These are phyloP conservation scores for Micractinium sp. DNA, from an alignment of 139 green algal genomes.

Conservation along the genomic window DNA sequence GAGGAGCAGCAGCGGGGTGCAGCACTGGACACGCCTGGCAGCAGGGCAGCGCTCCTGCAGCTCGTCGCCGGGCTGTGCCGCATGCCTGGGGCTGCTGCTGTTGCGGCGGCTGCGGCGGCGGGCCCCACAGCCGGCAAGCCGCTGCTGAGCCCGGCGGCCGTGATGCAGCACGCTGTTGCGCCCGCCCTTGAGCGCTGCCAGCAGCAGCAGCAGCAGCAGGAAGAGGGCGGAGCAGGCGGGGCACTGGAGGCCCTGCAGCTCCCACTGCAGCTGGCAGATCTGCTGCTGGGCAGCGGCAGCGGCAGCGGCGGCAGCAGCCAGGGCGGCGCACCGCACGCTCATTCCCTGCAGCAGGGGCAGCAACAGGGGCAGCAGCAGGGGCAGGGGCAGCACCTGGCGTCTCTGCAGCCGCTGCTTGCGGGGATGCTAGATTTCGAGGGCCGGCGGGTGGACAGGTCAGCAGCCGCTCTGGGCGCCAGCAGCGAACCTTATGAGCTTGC, in stretches of 20 bases:
- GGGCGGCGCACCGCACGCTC: background rate
- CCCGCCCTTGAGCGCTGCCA: background rate
- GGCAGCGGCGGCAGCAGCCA: background rate
- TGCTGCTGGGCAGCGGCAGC: background rate
- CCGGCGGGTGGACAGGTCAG: conserved; percentile 8
- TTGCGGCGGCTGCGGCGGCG: background rate
- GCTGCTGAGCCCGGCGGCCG: background rate
- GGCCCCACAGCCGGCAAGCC: background rate
- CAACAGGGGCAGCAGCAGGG: background rate
- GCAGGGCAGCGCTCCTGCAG: conserved; percentile 1
- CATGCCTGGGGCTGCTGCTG: no score
- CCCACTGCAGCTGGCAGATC: conserved; percentile 7
- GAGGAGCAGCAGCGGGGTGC: background rate
- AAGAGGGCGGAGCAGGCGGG: background rate
- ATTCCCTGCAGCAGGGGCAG: background rate
- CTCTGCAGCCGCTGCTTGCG: background rate
- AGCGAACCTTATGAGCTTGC: background rate
- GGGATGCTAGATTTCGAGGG: background rate
- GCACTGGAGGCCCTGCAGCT: background rate
- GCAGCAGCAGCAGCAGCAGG: background rate
- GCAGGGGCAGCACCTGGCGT: background rate
- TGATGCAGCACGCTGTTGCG: conserved; percentile 7
- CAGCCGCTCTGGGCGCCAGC: background rate
- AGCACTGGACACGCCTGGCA: conserved; percentile 3
- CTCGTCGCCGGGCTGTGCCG: conserved; percentile 12